These are phyloP conservation scores for Sporisorium reilianum DNA, from an alignment of 1,284 basidiomycete genomes.

Conservation along the genomic window DNA sequence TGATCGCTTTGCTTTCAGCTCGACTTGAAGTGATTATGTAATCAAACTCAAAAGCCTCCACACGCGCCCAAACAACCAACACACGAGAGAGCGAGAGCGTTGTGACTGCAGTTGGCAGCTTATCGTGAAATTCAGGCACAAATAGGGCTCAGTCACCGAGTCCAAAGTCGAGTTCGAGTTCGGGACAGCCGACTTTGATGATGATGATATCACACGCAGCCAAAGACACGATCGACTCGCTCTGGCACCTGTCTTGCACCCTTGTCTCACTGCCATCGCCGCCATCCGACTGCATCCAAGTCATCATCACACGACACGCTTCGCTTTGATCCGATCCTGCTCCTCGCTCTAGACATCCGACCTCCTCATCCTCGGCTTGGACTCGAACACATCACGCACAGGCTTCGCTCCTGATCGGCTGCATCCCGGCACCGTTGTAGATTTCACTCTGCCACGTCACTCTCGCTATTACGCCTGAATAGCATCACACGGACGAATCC, in stretches of 20 bases:
- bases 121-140: not conserved
- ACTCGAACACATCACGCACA: not conserved
- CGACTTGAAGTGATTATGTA: conserved; percentile 1
- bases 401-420: not conserved
- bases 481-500: not conserved
- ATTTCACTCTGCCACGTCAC: not conserved
- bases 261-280: conserved; percentile 16
- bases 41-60: conserved; percentile 11
- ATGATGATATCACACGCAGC: conserved; percentile 11
- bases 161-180: no score
- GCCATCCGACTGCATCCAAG: not conserved
- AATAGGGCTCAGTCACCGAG: conserved; percentile 5
- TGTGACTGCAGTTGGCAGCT: no score
- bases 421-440: not conserved
- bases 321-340: no score
- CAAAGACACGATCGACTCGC: not conserved
- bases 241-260: not conserved
- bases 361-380: not conserved
- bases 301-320: not conserved
- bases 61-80: conserved; percentile 3
- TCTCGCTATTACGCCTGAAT: not conserved
- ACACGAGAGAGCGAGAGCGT: not conserved
- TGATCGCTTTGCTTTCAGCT: conserved; percentile 4
- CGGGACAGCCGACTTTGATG: no score
- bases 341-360: not conserved